A percentile compares a stretch with the other conserved stretches of the same genome.
phyloP scores from a whole-genome alignment of 306 rosid genomes.

The Medicago lupulina region DNA sequence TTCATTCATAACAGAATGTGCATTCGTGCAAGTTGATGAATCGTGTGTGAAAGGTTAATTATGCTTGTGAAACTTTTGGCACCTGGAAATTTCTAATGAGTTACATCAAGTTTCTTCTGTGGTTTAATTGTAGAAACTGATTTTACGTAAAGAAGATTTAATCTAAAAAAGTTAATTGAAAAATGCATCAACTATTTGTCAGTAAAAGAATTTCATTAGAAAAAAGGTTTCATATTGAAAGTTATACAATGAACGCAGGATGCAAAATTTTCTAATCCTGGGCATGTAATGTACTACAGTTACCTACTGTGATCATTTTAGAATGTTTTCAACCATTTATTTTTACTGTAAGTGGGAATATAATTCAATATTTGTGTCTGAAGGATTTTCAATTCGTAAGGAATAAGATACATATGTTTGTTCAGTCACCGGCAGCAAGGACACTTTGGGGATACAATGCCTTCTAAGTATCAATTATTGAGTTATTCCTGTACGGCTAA shows the following conservation, averaged over 20 bases:
- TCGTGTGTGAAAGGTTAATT: background rate
- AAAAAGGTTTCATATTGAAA: constrained; percentile 8
- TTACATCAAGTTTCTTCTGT: no score
- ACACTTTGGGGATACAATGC: constrained; percentile 11
- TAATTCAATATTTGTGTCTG: constrained; percentile 33
- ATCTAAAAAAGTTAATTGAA: background rate
- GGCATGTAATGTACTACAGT: background rate
- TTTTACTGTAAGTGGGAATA: constrained; percentile 13
- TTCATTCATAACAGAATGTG: constrained; percentile 23
- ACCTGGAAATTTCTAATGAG: background rate
- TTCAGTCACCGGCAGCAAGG: background rate
- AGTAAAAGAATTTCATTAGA: background rate
- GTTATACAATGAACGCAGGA: constrained; percentile 13
- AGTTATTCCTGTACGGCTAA: background rate
- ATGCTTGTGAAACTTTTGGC: constrained; percentile 28
- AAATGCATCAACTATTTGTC: constrained; percentile 24
- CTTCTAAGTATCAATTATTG: constrained; percentile 17
- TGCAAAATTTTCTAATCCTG: constrained; percentile 14
- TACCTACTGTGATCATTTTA: constrained; percentile 19
- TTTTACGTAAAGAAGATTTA: background rate
- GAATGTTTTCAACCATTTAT: constrained; percentile 21
- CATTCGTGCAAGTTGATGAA: constrained; percentile 9
- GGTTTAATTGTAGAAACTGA: constrained; percentile 31
- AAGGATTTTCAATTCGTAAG: constrained; percentile 17
- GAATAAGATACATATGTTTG: constrained; percentile 24